Base-by-base conservation (phyloP, 2,329 filamentous ascomycete genomes). In the Mariannaea sp. region DNA sequence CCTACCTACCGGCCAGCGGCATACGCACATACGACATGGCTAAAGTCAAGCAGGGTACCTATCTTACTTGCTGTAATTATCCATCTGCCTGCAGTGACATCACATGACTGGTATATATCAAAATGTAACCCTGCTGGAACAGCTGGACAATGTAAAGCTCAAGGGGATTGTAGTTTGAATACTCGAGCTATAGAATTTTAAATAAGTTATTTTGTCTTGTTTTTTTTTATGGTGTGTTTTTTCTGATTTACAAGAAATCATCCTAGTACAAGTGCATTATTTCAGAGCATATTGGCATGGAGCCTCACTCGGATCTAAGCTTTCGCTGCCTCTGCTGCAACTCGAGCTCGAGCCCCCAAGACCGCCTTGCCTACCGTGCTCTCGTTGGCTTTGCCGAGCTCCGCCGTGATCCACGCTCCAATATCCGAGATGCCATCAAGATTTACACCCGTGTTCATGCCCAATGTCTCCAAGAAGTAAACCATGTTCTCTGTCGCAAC, bases 401-500 rank as follows among this genome's bases (percentile, higher is more conserved):
- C 79, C 13, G 69, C 69, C 3, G 83, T 84, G 53, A 92, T 90
- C 89, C 89, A 92, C 12, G 80, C 75, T 0, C 90, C 90, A 48
- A 90, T 84, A 53, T 87, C 81, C 29, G 81, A 80, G 47, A 93
- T 73, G 36, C 80, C 80, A 57, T 87, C 81, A 53, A 91, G 59
- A 67, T 90, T 81, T 1, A 94, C 80, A 0, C 89, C 90, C 0
- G 90, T 92, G 35, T 84, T 77, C 73, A 90, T 84, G 0, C 90
- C 90, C 49, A 92, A 70, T 56, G 83, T 88, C 68, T 90, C 85
- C 68, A 90, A 74, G 56, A 89, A 87, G 67, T 93, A 90, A 2
- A 94, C 86, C 72, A 95, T 73, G 68, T 95, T 88, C 73, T 96
- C 91, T 0, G 90, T 92, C 1, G 89, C 86, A 10, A 93, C 89